Base-by-base conservation (phyloP, 225 moss, liverwort and hornwort genomes). In the Sphagnum contortum region DNA sequence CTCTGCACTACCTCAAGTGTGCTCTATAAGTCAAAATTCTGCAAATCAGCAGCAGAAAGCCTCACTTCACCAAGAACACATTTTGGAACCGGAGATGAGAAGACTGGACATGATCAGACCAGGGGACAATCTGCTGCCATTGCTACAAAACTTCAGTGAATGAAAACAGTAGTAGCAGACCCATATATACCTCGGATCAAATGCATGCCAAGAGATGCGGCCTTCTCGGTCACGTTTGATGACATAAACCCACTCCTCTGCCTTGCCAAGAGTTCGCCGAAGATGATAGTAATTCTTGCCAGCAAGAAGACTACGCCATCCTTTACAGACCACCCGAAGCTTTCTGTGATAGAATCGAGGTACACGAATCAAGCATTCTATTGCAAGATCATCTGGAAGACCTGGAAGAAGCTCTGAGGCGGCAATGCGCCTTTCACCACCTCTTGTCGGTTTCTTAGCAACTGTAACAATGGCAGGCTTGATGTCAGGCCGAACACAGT, bases 181-280 rank as follows among this genome's bases (percentile, higher is more conserved):
- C 29, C 29, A 29, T 29, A 0, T 29, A 48, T 84, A 92, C 79
- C 85, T 87, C 57, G 98, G 98, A 76, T 98, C 98, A 70, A 93
- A 98, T 46, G 98, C 98, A 79, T 98, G 98, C 98, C 98, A 98
- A 56, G 98, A 93, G 67, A 98, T 93, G 66, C 93, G 93, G 57
- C 86, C 89, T 57, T 98, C 93, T 50, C 93, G 81, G 73, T 98
- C 98, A 63, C 93, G 93, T 74, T 98, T 98, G 44, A 98, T 83
- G 62, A 98, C 91, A 69, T 98, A 98, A 5, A 98, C 81, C 98
- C 98, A 98, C 63, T 98, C 98, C 78, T 98, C 98, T 62, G 98
- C 92, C 93, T 93, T 90, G 53, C 93, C 98, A 69, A 98, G 72
- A 5, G 83, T 87, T 77, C 91, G 87, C 50, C 93, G 88, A 68